Conservation (phyloP, 805 yeast species). For the Myxozyma melibiosi region DNA sequence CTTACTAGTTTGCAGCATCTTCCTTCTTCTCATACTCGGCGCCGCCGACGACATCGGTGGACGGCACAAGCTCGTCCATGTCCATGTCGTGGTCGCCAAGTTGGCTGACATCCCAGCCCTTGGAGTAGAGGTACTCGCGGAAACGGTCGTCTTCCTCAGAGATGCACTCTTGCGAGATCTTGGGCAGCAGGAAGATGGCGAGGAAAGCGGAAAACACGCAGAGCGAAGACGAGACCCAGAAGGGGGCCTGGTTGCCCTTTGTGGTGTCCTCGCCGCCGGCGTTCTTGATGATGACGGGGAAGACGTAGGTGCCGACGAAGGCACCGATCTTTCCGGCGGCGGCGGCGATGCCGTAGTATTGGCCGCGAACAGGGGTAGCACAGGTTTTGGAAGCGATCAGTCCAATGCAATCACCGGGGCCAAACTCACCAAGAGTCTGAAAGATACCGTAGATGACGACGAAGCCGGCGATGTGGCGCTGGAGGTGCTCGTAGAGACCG, state of each 20-base stretch:
- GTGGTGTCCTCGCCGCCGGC: conserved; percentile 51
- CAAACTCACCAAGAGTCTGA: conserved; percentile 85
- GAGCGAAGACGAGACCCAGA: conserved; percentile 77
- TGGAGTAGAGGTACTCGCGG: conserved; percentile 60
- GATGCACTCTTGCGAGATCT: conserved; percentile 81
- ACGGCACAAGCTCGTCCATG: conserved; percentile 16
- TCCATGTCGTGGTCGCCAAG: conserved; percentile 18
- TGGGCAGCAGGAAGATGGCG: conserved; percentile 72
- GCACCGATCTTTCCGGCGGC: conserved; percentile 93
- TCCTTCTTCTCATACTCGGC: conserved; percentile 6
- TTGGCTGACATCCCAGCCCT: conserved; percentile 62
- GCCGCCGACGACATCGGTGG: not conserved
- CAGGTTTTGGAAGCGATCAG: conserved; percentile 81
- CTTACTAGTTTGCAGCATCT: not conserved
- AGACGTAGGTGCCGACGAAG: conserved; percentile 83
- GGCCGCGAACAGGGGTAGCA: conserved; percentile 87
- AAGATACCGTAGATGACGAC: conserved; percentile 88
- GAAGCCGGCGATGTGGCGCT: conserved; percentile 69
- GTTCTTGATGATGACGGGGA: conserved; percentile 73
- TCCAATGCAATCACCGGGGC: conserved; percentile 93
- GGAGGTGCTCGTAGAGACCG: conserved; percentile 59
- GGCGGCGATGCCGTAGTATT: conserved; percentile 87
- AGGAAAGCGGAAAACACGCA: conserved; percentile 71
- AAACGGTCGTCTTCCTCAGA: conserved; percentile 74
- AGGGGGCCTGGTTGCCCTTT: conserved; percentile 71